A percentile compares a stretch with the other conserved stretches of the same genome.
Conservation (phyloP, 306 rosid species). For the Rosa lucieae region DNA sequence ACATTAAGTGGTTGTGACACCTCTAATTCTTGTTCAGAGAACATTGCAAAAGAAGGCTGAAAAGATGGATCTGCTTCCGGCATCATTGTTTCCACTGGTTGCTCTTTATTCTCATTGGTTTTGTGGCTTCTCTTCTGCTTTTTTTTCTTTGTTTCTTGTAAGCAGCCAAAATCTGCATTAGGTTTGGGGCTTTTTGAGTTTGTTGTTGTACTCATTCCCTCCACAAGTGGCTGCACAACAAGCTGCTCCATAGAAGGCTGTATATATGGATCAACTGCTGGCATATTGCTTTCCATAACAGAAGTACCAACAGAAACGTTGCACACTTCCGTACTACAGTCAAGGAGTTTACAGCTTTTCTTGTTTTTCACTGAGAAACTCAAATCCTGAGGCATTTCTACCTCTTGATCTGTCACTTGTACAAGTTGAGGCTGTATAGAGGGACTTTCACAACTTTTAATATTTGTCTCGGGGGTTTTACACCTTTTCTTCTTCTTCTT, state of each 20-base stretch:
- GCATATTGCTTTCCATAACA: neutral
- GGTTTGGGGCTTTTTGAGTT: neutral
- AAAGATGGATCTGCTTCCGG: constrained; percentile 24
- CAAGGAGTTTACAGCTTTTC: neutral
- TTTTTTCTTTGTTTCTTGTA: constrained; percentile 2
- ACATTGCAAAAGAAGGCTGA: constrained; percentile 22
- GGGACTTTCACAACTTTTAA: neutral
- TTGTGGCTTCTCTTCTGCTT: neutral
- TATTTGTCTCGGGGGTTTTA: neutral
- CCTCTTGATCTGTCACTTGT: neutral
- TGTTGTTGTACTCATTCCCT: constrained; percentile 4
- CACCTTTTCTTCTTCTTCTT: neutral
- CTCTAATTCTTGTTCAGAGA: constrained; percentile 3
- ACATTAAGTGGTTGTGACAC: neutral
- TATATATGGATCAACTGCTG: neutral
- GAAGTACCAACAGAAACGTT: neutral
- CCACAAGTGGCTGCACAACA: constrained; percentile 1
- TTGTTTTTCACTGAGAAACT: neutral
- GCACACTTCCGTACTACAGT: constrained; percentile 18
- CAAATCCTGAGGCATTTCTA: neutral
- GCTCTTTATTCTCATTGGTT: constrained; percentile 14
- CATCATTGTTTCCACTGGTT: constrained; percentile 18
- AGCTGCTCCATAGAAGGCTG: constrained; percentile 21
- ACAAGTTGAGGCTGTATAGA: neutral
- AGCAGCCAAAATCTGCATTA: neutral